Evolutionary conservation across 2,329 filamentous ascomycete species (phyloP).

Genomic region (Immersiporthe knoxdaviesiana): DNA sequence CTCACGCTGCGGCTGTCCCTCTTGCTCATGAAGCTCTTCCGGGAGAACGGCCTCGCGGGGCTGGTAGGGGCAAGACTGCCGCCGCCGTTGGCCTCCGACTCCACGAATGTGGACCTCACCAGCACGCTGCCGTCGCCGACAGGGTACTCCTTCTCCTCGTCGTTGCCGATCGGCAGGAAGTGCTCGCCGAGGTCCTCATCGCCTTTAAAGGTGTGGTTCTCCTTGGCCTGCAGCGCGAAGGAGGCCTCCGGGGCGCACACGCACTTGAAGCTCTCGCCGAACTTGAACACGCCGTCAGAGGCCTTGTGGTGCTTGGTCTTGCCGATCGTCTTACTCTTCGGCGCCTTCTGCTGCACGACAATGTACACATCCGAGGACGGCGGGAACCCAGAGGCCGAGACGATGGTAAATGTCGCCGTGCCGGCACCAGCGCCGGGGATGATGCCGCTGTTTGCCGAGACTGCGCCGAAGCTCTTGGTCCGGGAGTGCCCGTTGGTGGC

Average conservation of each 20-base stretch:
- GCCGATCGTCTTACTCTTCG: slow-evolving; percentile 78
- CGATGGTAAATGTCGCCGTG: slow-evolving; percentile 76
- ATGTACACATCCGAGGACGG: slow-evolving; percentile 79
- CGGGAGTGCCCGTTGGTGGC: slow-evolving; percentile 46
- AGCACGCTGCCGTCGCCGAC: slow-evolving; percentile 75
- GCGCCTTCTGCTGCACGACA: slow-evolving; percentile 65
- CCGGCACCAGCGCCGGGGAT: slow-evolving; percentile 67
- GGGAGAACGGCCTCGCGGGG: slow-evolving; percentile 48
- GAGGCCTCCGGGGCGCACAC: slow-evolving; percentile 79
- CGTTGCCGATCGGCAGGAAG: slow-evolving; percentile 79
- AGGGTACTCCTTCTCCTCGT: slow-evolving; percentile 71
- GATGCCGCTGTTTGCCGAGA: slow-evolving; percentile 68
- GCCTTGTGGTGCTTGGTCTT: slow-evolving; percentile 93
- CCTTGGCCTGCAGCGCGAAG: slow-evolving; percentile 85
- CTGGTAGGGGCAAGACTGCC: slow-evolving; percentile 45
- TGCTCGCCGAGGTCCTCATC: slow-evolving; percentile 85
- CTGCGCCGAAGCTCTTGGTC: slow-evolving; percentile 63
- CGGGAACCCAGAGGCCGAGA: slow-evolving; percentile 79
- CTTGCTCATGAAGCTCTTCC: slow-evolving; percentile 61
- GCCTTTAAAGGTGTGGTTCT: slow-evolving; percentile 81
- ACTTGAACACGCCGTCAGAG: slow-evolving; percentile 65
- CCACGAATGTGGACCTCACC: slow-evolving; percentile 73
- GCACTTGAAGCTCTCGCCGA: slow-evolving; percentile 79
- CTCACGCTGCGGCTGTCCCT: slow-evolving; percentile 41
- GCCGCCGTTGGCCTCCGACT: slow-evolving; percentile 47